Base-by-base conservation (phyloP, 768 basidiomycete species). In the Boletales sp. region DNA sequence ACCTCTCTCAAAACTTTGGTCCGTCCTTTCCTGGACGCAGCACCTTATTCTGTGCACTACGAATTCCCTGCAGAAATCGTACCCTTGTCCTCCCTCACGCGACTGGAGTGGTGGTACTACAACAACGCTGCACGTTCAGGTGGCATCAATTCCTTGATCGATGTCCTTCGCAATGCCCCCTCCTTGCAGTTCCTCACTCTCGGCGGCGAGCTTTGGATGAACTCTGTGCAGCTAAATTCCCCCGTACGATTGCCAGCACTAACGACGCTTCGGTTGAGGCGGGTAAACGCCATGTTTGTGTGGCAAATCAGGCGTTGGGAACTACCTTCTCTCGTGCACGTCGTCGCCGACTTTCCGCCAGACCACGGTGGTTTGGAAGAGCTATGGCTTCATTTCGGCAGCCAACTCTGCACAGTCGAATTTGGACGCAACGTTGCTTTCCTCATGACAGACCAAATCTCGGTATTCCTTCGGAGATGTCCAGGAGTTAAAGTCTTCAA, bases 71-170 rank as follows among this genome's bases (percentile, higher is more conserved):
- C 75, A 10, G 72, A 72, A 13, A 70, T 66, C 47, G 64, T 81
- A 4, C 60, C 74, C 4, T 54, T 85, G 13, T 68, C 72, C 18
- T 77, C 77, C 18, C 70, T 87, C 36, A 77, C 75, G 39, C 79
- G 83, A 24, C 73, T 87, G 29, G 84, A 86, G 43, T 87, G 84
- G 83, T 86, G 82, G 81, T 76, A 85, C 58, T 63, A 79, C 55
- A 69, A 64, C 52, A 62, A 66, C 62, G 84, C 84, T 18, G 77
- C 80, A 35, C 74, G 79, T 40, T 74, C 80, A 15, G 84, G 84
- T 2, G 85, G 84, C 7, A 80, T 86, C 52, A 86, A 87, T 64
- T 81, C 78, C 8, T 68, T 87, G 37, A 58, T 61, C 3, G 66
- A 75, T 45, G 79, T 84, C 51, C 73, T 87, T 21, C 67, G 62